Base-by-base conservation (phyloP, 176 grass and related monocot genomes). In the Bonia amplexicaulis region DNA sequence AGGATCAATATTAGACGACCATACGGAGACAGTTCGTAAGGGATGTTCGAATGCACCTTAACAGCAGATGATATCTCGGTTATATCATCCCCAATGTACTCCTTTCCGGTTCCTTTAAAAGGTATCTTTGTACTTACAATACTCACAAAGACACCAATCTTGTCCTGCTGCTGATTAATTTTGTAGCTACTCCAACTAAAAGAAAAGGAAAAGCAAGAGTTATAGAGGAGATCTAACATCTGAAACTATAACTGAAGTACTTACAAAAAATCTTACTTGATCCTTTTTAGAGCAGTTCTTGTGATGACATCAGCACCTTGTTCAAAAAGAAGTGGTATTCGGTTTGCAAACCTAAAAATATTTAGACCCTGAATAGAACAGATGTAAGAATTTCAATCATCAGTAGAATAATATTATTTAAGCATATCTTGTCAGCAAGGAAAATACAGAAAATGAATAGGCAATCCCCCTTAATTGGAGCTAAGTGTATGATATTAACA, bases 101-200 rank as follows among this genome's bases (percentile, higher is more conserved):
- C 93, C 81, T 98, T 98, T 22, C 96, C 90, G 0, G 96, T 98
- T 85, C 96, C 96, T 86, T 98, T 98, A 85, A 98, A 98, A 66
- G 93, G 96, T 90, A 95, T 92, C 91, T 98, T 98, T 83, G 93
- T 98, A 73, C 93, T 98, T 60, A 98, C 96, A 89, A 98, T 98
- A 81, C 91, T 98, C 66, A 98, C 89, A 87, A 98, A 95, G 40
- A 95, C 93, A 83, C 96, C 96, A 61, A 95, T 98, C 92, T 92
- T 98, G 72, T 98, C 91, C 87, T 98, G 93, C 45, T 80, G 85
- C 66, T 95, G 91, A 83, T 98, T 98, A 78, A 98, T 98, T 83
- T 98, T 95, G 89, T 98, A 98, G 79, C 70, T 90, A 84, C 71
- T 91, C 96, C 91, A 98, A 76, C 96, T 98, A 77, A 83, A 81